Evolutionary conservation across 1,284 basidiomycete genomes (phyloP), one percentile per base, ranked within the genome.

Genomic region (Puccinia brachypodii): DNA sequence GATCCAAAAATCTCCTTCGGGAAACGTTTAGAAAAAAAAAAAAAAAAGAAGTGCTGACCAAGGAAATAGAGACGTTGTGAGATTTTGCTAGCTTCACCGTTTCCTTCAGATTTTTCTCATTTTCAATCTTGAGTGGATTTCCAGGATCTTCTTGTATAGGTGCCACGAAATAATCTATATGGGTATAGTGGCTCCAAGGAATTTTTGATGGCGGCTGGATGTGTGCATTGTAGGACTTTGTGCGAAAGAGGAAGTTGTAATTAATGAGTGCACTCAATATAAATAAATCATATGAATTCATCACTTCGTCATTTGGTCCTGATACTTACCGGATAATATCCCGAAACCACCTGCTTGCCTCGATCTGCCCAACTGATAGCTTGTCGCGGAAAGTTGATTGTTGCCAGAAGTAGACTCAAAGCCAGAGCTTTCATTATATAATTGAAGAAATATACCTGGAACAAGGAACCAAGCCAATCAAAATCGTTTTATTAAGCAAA

Each of bases 41-140:
- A 58, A 42, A 9, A 13, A 28, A 22, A 22, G 25, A 16, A 81
- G n/a, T 25, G 47, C 79, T n/a, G 25, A 81, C 79, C 22, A 81
- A 50, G n/a, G 79, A 81, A 40, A 81, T 74, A 1, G 79, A 81
- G 40, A 81, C 71, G 44, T 81, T 81, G 31, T 81, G 50, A 66
- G 79, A 71, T 47, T 68, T 73, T 42, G 79, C 79, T 28, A 64
- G 14, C 58, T 33, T 38, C 8, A 81, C 79, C n/a, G 60, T 66
- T 50, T 81, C 79, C n/a, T 31, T 40, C 19, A 81, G 33, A 68
- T 74, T 74, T 42, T 47, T 40, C 56, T 81, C 71, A 44, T 64
- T 56, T 53, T 81, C 71, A 16, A 81, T 66, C 38, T 40, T 58
- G 2, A 81, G 33, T 33, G 53, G 71, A 31, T 73, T 62, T 33